Evolutionary conservation across 75 land plant genomes (phyloP).

Genomic region (Pinus albicaulis): DNA sequence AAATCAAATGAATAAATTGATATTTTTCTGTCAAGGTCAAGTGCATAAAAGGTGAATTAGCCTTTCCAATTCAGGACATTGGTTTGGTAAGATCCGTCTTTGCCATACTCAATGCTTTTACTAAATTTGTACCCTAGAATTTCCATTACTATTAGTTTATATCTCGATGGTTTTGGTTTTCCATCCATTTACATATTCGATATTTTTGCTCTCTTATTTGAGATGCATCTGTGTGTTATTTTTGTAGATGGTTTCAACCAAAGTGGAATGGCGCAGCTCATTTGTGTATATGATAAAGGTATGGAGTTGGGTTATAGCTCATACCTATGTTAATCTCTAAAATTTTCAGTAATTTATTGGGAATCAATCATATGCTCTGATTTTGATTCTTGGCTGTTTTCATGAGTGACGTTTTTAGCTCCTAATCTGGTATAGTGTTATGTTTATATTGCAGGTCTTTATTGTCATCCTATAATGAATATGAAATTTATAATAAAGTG

Average conservation of each 20-base stretch:
- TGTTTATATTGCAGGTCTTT: background rate
- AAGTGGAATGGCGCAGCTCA: conserved; percentile 39
- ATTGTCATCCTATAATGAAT: background rate
- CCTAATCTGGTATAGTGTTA: background rate
- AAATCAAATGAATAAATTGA: no score
- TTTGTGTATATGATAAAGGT: conserved; percentile 61
- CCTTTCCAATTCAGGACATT: no score
- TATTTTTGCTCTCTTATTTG: conserved; percentile 23
- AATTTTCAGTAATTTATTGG: background rate
- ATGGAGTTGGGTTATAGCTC: background rate
- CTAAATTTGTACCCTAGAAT: background rate
- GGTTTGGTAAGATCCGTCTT: no score
- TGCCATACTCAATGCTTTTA: no score
- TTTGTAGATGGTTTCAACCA: conserved; percentile 49
- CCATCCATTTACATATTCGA: background rate
- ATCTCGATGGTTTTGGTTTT: background rate
- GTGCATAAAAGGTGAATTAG: no score
- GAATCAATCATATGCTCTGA: background rate
- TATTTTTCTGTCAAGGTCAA: no score
- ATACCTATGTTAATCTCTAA: background rate
- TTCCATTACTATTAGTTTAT: background rate
- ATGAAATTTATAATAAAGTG: background rate
- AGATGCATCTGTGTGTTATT: conserved; percentile 56
- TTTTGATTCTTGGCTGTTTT: background rate
- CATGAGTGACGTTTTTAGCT: background rate